Percentiles rank a stretch among this genome's conserved stretches.
These are phyloP conservation scores for Odontarrhena argentea DNA, from an alignment of 345 rosid genomes.

Conservation along the genomic window DNA sequence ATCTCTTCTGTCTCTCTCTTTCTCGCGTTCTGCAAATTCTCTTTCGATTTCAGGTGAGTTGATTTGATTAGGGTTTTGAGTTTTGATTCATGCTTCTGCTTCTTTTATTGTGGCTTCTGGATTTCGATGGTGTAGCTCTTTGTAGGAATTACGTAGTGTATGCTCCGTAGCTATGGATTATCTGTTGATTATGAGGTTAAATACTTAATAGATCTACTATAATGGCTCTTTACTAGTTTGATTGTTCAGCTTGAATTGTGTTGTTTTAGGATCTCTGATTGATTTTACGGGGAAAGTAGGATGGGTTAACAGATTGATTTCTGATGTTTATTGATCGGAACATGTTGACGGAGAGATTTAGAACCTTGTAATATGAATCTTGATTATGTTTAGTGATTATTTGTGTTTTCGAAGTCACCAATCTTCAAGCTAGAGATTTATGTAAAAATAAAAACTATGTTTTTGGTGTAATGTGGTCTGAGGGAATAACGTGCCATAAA, in stretches of 20 bases:
- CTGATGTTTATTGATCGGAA: constrained; percentile 7
- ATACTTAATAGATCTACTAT: constrained; percentile 28
- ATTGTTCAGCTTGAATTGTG: constrained; percentile 8
- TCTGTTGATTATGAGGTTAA: constrained; percentile 12
- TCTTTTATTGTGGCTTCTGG: constrained; percentile 5
- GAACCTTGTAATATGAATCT: neutral
- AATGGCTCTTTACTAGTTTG: constrained; percentile 8
- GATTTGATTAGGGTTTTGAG: constrained; percentile 38
- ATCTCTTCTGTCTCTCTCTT: neutral
- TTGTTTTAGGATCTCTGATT: constrained; percentile 8
- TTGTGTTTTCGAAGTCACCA: neutral
- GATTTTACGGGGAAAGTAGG: neutral
- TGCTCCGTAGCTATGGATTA: neutral
- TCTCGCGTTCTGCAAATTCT: constrained; percentile 30
- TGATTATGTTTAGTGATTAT: neutral
- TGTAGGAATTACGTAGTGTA: neutral
- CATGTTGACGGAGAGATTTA: neutral
- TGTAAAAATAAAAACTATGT: neutral
- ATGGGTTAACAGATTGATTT: constrained; percentile 3
- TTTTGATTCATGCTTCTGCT: constrained; percentile 19
- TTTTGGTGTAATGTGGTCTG: neutral
- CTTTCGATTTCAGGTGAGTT: constrained; percentile 43
- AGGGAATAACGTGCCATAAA: constrained; percentile 9
- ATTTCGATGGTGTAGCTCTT: neutral
- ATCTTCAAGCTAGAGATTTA: neutral